Conservation (phyloP, 2,329 filamentous ascomycete species). For the Alternaria metachromatica region DNA sequence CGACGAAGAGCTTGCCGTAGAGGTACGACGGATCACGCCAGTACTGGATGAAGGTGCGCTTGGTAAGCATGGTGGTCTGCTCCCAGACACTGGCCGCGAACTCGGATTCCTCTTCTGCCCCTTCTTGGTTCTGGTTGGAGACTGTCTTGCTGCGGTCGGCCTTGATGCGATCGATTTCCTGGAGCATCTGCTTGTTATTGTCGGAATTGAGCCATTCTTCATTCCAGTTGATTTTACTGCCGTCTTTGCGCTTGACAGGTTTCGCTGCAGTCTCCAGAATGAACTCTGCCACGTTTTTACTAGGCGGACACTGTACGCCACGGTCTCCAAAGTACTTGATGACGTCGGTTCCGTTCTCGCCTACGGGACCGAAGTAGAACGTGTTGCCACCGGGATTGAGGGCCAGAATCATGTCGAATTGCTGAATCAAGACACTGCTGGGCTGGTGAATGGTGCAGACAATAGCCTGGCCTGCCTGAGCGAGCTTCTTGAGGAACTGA, state of each 20-base stretch:
- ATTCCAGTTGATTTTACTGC: slow-evolving; percentile 72
- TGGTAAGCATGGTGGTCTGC: slow-evolving; percentile 71
- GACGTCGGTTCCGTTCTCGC: slow-evolving; percentile 69
- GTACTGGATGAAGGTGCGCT: slow-evolving; percentile 73
- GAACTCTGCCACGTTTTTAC: slow-evolving; percentile 71
- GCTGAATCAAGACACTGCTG: slow-evolving; percentile 70
- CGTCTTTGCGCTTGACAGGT: slow-evolving; percentile 59
- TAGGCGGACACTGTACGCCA: slow-evolving; percentile 70
- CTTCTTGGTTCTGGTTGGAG: slow-evolving; percentile 11
- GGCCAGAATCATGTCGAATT: slow-evolving; percentile 76
- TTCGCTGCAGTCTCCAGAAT: slow-evolving; percentile 70
- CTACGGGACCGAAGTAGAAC: slow-evolving; percentile 76
- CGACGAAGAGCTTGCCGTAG: slow-evolving; percentile 77
- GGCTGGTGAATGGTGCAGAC: slow-evolving; percentile 79
- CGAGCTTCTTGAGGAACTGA: slow-evolving; percentile 71
- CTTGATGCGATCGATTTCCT: slow-evolving; percentile 71
- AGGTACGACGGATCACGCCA: slow-evolving; percentile 80
- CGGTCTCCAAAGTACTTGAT: slow-evolving; percentile 72
- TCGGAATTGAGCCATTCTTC: slow-evolving; percentile 74
- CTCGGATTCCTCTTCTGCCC: slow-evolving; percentile 52
- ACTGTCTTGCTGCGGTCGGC: slow-evolving; percentile 61
- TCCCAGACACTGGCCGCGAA: slow-evolving; percentile 70
- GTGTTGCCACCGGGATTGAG: slow-evolving; percentile 73
- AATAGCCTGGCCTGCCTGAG: slow-evolving; percentile 71
- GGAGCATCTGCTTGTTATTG: slow-evolving; percentile 64